Base-by-base conservation (phyloP, 1,284 basidiomycete species). In the Grifola frondosa region DNA sequence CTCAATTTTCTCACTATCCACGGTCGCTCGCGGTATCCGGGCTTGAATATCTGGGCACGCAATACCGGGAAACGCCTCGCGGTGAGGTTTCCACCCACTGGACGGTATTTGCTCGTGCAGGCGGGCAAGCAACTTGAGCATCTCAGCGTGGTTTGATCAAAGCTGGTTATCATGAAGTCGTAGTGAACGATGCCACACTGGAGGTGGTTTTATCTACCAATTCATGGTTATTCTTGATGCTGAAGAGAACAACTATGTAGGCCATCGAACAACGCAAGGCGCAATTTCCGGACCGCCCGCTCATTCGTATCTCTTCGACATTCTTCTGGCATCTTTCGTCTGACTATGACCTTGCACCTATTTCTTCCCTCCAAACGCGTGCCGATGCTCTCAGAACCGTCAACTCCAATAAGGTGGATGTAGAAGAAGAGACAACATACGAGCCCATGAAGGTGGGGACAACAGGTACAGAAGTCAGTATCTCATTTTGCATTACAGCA, bases 261-360 rank as follows among this genome's bases (percentile, higher is more conserved):
- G 78, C 79, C 2, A 82, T 93, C 36, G 75, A 81, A 46, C 68
- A 71, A 38, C 75, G 84, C 30, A 83, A 77, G 54, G 49, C 56
- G 4, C 67, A 75, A 40, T 70, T 74, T 52, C 83, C 89, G 0
- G 74, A 80, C 40, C 80, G 92, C n/a, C 92, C 92, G 11, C 71
- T 87, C 28, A 91, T 94, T 53, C 83, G 93, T 16, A 92, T 97
- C 51, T 95, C 91, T 5, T 93, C 90, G 2, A 96, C 92, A 0
- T 94, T 95, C 71, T 96, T 96, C 72, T 94, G 87, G 85, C 91
- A 94, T 59, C 75, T 96, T 24, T 91, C 86, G 0, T 91, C 89
- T 3, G 92, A 95, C 62, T 85, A 78, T 51, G 78, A 85, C 42
- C 74, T 94, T 15, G 69, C 63, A 2, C 80, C 89, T 3, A 77